Evolutionary conservation across 805 yeast species (phyloP).

Genomic region (Brettanomyces nanus): DNA sequence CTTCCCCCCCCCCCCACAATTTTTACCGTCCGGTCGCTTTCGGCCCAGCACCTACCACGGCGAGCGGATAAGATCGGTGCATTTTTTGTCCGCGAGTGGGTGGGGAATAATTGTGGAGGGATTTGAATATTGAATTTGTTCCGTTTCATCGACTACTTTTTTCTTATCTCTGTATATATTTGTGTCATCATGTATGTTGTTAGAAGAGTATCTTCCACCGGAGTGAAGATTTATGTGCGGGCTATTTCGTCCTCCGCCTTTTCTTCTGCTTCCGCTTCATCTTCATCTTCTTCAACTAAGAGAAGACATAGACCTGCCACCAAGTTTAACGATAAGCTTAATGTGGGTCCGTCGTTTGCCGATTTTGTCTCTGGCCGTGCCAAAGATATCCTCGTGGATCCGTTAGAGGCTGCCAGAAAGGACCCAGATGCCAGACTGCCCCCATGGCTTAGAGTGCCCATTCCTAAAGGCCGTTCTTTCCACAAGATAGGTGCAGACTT

Average conservation of each 20-base stretch:
- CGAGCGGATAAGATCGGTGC: too few relatives aligned
- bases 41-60: too few relatives aligned
- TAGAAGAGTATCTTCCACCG: too few relatives aligned
- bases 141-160: too few relatives aligned
- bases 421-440: slow-evolving; percentile 64
- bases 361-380: slow-evolving; percentile 86
- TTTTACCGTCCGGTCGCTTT: too few relatives aligned
- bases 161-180: too few relatives aligned
- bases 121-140: too few relatives aligned
- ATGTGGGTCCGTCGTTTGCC: slow-evolving; percentile 86
- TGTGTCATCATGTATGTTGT: too few relatives aligned
- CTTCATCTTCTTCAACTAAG: not conserved
- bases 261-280: not conserved
- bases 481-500: slow-evolving; percentile 78
- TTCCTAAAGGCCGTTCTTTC: slow-evolving; percentile 89
- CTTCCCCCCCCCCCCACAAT: too few relatives aligned
- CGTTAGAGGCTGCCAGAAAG: slow-evolving; percentile 63
- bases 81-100: too few relatives aligned
- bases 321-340: slow-evolving; percentile 46
- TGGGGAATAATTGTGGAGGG: too few relatives aligned
- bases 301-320: not conserved
- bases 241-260: not conserved
- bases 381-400: slow-evolving; percentile 57
- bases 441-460: slow-evolving; percentile 88
- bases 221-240: too few relatives aligned